Evolutionary conservation across 2,329 filamentous ascomycete species (phyloP), one percentile per base, ranked within the genome.

Genomic region (Eutypa lata): DNA sequence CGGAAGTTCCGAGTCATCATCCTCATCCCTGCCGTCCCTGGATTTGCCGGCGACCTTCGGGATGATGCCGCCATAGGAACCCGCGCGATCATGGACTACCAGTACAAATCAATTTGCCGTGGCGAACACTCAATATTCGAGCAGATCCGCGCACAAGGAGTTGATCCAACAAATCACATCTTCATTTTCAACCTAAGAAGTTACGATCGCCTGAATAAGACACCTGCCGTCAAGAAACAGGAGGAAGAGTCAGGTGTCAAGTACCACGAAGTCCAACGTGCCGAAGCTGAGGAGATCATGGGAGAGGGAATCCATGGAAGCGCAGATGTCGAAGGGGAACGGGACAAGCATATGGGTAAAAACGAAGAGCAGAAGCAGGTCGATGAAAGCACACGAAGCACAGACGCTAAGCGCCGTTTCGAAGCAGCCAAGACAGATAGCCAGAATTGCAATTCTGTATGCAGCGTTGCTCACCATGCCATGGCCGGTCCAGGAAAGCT

Each of bases 51-150:
- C 45, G 93, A 97, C 66, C 78, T 99, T 28, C 79, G 92, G 52
- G 85, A 91, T 13, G 86, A 90, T 61, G 91, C 89, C 19, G 93
- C 93, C 0, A 83, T 84, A 1, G 93, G 93, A 10, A 97, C 93
- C 0, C 76, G 91, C 47, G 93, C 92, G 11, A 99, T 97, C 64
- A 97, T 99, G 91, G 92, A 97, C 68, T 97, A 96, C 66, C 94
- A 97, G 68, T 99, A 94, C 78, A 96, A 95, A 72, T 96, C 91
- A 0, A 96, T 99, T 59, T 90, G 88, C 65, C 87, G 94, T 44
- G 94, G 94, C 6, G 88, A 95, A 58, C 79, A 97, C 67, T 96
- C 91, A 4, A 97, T 99, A 49, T 94, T 89, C 62, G 91, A 83
- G 38, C 87, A 89, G 65, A 84, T 97, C 53, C 77, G 78, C 53